A percentile compares a stretch with the other conserved stretches of the same genome.
Conservation (phyloP, 768 basidiomycete genomes). For the Rubroboletus satanas region DNA sequence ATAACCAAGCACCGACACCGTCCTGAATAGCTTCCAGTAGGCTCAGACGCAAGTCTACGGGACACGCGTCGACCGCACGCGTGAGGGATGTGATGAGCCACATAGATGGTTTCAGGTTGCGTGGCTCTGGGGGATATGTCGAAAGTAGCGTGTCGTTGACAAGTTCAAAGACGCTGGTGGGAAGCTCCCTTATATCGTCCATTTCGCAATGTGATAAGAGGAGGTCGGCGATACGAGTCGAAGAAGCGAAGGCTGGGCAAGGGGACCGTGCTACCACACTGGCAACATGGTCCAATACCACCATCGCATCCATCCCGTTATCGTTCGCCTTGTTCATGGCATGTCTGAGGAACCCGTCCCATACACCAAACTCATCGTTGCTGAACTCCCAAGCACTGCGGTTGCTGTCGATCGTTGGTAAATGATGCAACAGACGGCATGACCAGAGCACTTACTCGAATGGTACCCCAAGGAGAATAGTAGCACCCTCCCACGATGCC, state of each 20-base stretch:
- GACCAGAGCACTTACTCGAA: constrained; percentile 49
- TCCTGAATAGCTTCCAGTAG: constrained; percentile 51
- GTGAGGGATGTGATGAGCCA: constrained; percentile 63
- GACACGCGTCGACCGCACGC: constrained; percentile 52
- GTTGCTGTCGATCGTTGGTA: constrained; percentile 28
- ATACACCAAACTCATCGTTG: constrained; percentile 51
- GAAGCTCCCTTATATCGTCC: constrained; percentile 48
- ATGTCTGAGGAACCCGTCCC: constrained; percentile 56
- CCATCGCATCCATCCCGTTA: constrained; percentile 48
- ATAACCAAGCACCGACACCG: constrained; percentile 57
- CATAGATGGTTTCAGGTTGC: constrained; percentile 48
- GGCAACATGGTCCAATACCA: constrained; percentile 57
- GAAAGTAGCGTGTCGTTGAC: constrained; percentile 55
- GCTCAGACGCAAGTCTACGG: constrained; percentile 40
- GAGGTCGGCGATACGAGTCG: constrained; percentile 57
- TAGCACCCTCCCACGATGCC: constrained; percentile 51
- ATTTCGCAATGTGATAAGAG: constrained; percentile 54
- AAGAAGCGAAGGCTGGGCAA: constrained; percentile 38
- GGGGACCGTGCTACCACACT: constrained; percentile 40
- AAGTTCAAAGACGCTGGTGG: constrained; percentile 52
- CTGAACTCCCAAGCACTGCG: constrained; percentile 48
- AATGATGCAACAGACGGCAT: constrained; percentile 1
- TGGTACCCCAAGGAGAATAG: constrained; percentile 53
- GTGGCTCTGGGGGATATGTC: constrained; percentile 63
- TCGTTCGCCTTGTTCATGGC: constrained; percentile 57